Evolutionary conservation across 176 grass and related monocot species (phyloP).

Genomic region (Pharus latifolius): DNA sequence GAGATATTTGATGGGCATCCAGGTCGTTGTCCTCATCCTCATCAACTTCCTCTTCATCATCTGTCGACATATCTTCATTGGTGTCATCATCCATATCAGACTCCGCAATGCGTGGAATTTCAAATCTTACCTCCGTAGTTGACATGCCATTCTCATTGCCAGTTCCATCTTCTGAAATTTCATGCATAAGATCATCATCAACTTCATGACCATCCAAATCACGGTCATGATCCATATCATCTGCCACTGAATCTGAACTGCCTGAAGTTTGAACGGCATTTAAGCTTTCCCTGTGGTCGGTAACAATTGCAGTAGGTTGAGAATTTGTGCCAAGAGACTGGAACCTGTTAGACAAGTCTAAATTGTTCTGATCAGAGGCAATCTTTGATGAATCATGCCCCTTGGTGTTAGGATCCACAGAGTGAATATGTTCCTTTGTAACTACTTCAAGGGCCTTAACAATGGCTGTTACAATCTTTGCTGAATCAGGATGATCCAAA

Average conservation of each 20-base stretch:
- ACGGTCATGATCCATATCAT: conserved; percentile 91
- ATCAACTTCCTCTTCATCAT: conserved; percentile 74
- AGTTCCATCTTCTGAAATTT: conserved; percentile 76
- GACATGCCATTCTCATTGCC: conserved; percentile 57
- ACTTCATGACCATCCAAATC: conserved; percentile 58
- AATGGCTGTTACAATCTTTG: conserved; percentile 81
- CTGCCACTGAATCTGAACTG: conserved; percentile 66
- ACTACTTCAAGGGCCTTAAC: conserved; percentile 84
- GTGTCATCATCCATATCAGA: conserved; percentile 76
- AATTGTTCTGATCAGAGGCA: conserved; percentile 46
- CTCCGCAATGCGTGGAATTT: conserved; percentile 65
- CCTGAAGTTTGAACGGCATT: conserved; percentile 47
- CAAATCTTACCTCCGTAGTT: conserved; percentile 88
- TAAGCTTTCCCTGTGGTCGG: conserved; percentile 59
- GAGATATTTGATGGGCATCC: conserved; percentile 73
- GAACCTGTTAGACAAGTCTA: conserved; percentile 53
- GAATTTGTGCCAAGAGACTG: conserved; percentile 53
- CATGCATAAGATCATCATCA: conserved; percentile 95
- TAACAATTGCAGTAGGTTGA: conserved; percentile 47
- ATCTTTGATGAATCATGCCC: conserved; percentile 46
- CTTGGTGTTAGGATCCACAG: conserved; percentile 52
- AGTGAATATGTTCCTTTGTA: conserved; percentile 86
- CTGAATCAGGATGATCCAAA: conserved; percentile 83
- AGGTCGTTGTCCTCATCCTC: conserved; percentile 82
- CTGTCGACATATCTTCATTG: conserved; percentile 70